phyloP scores from a whole-genome alignment of 108 stramenopile species.

The Fistulifera pelliculosa region DNA sequence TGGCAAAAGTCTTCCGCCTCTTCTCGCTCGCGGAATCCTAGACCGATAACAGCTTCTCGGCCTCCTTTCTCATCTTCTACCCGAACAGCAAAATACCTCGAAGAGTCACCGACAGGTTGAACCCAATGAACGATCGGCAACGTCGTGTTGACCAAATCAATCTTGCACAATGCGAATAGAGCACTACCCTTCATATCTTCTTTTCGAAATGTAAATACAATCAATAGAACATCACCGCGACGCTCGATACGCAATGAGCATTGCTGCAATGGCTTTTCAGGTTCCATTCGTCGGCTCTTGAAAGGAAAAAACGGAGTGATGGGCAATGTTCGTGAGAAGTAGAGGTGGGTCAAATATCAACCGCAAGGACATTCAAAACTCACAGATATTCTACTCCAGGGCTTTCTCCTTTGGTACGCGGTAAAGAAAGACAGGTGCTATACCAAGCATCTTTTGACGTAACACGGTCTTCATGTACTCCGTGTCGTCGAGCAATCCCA shows the following conservation, averaged over 20 bases:
- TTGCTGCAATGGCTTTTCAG: constrained; percentile 37
- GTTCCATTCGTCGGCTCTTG: constrained; percentile 43
- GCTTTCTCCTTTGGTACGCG: constrained; percentile 30
- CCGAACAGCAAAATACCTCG: constrained; percentile 69
- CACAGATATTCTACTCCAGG: constrained; percentile 10
- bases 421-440: constrained; percentile 68
- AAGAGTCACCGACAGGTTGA: constrained; percentile 67
- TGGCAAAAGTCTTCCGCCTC: constrained; percentile 66
- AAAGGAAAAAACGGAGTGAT: constrained; percentile 2
- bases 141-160: constrained; percentile 22
- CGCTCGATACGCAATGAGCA: constrained; percentile 40
- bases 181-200: constrained; percentile 10
- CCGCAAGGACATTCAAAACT: neutral
- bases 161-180: constrained; percentile 32
- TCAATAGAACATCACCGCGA: constrained; percentile 28
- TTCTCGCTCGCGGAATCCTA: constrained; percentile 74
- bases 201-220: constrained; percentile 38
- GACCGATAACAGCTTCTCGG: constrained; percentile 64
- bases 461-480: constrained; percentile 46
- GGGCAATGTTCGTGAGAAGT: neutral
- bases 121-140: constrained; percentile 57
- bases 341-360: neutral
- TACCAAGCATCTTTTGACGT: constrained; percentile 52
- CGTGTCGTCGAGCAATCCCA: constrained; percentile 40
- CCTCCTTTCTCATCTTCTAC: constrained; percentile 52